Base-by-base conservation (phyloP, 176 grass and related monocot genomes). In the Juncus inflexus region DNA sequence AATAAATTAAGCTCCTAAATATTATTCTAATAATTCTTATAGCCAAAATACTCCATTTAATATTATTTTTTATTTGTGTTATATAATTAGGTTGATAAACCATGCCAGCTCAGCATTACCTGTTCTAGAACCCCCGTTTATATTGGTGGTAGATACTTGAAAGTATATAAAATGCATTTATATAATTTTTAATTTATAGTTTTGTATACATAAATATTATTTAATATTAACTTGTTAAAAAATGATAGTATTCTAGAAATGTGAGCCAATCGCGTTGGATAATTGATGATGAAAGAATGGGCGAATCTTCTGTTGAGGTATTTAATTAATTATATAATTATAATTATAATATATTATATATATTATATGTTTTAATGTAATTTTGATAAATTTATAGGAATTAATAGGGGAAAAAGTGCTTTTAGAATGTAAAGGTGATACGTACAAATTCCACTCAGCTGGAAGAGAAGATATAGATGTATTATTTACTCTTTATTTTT, bases 391-490 rank as follows among this genome's bases (percentile, higher is more conserved):
- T 79, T 50, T 81, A 60, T 72, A 91, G 87, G 91, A 96, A 65
- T 76, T 91, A 86, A 55, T 96, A 76, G 87, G 87, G 70, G 88
- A 91, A 50, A 79, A 71, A 65, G 84, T 82, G 0, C 53, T 35
- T 86, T 41, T 66, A 50, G 68, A 88, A 38, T 88, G 84, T 70
- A 84, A 51, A 86, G 66, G 91, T 61, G 91, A 96, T 78, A 78
- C 55, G 63, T 86, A 73, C 77, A 96, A 96, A 59, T 96, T 96
- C 70, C 91, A 96, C 70, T 87, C 91, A 41, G 91, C 91, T 53
- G 87, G 91, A 69, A 91, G 91, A 91, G 91, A 96, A 83, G 87
- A 91, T 74, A 96, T 96, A 70, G 87, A 96, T 89, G 91, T 96
- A 96, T 72, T 76, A 58, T 19, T 74, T 52, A 42, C 37, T 2